Conservation (phyloP, 2,329 filamentous ascomycete species). For the Celoporthe dispersa region DNA sequence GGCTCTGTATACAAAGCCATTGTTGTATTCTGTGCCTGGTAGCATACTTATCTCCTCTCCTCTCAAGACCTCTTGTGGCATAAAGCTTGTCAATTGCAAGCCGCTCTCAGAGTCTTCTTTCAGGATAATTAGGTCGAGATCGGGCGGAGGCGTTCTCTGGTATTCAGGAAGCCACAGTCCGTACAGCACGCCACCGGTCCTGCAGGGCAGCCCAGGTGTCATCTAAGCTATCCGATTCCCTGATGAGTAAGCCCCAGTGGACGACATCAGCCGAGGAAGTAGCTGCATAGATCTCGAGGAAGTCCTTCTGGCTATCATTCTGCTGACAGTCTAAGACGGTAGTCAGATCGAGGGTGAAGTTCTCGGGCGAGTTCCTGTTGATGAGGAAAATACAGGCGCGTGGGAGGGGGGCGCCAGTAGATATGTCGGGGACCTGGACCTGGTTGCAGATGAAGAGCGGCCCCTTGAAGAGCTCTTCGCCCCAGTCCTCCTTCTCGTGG, state of each 20-base stretch:
- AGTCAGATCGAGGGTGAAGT: slow-evolving; percentile 69
- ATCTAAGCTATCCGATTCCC: slow-evolving; percentile 7
- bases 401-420: slow-evolving; percentile 41
- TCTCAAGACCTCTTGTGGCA: too few relatives aligned
- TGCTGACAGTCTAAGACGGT: slow-evolving; percentile 65
- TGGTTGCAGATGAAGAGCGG: slow-evolving; percentile 85
- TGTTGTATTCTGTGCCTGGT: too few relatives aligned
- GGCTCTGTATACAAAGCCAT: too few relatives aligned
- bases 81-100: too few relatives aligned
- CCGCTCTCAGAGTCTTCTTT: too few relatives aligned
- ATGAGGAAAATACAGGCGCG: slow-evolving; percentile 70
- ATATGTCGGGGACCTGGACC: slow-evolving; percentile 49
- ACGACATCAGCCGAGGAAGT: neutral
- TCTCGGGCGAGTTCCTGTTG: slow-evolving; percentile 72
- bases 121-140: too few relatives aligned
- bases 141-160: neutral
- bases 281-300: slow-evolving; percentile 7
- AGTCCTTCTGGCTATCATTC: slow-evolving; percentile 23
- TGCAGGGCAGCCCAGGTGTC: slow-evolving; percentile 11
- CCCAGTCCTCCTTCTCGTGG: slow-evolving; percentile 70
- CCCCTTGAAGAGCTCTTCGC: slow-evolving; percentile 84
- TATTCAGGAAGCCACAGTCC: neutral
- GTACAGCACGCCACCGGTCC: slow-evolving; percentile 9
- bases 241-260: slow-evolving; percentile 7
- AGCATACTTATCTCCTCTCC: too few relatives aligned